Evolutionary conservation across 1,139 yeast genomes (phyloP), one percentile per base, ranked within the genome.

Genomic region (Yueomyces sp.): DNA sequence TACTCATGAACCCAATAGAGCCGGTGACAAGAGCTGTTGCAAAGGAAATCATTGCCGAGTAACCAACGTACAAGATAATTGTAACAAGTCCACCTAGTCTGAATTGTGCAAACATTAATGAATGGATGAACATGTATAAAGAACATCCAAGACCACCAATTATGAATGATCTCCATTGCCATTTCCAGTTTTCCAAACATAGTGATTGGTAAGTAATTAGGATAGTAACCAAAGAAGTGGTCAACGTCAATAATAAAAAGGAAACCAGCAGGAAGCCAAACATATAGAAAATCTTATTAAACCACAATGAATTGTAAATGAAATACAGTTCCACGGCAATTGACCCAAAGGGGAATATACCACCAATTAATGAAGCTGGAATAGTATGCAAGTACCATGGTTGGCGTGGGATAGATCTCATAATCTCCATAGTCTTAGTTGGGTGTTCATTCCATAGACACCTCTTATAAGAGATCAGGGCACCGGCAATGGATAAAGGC

Each of bases 141-240:
- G 94, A 72, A 61, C 94, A 80, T 25, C 96, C 91, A 11, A 48
- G 36, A 39, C 95, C 96, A 26, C 95, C 89, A 46, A 86, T 73
- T 55, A 81, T 73, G 55, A 87, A 70, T 3, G 94, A 76, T 60
- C 87, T 78, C 97, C 97, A 89, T 60, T 86, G 96, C 98, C 98
- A 89, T 62, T 81, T 78, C 67, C 91, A 86, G 63, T 89, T 83
- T 60, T 89, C 97, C 37, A 85, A 70, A 59, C 95, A 85, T 49
- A 91, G 72, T 7, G 87, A 73, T 67, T 83, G 81, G 65, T 89
- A 89, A 37, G 82, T 76, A 68, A 86, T 73, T 54, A 89, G 69
- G 25, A 86, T 67, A 0, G 95, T 80, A 39, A 86, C 85, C 49
- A 89, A 72, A 19, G 83, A 71, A 6, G 95, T 81, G 11, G 96